Evolutionary conservation across 2,329 filamentous ascomycete species (phyloP).

Genomic region (Aspergillus tanneri): DNA sequence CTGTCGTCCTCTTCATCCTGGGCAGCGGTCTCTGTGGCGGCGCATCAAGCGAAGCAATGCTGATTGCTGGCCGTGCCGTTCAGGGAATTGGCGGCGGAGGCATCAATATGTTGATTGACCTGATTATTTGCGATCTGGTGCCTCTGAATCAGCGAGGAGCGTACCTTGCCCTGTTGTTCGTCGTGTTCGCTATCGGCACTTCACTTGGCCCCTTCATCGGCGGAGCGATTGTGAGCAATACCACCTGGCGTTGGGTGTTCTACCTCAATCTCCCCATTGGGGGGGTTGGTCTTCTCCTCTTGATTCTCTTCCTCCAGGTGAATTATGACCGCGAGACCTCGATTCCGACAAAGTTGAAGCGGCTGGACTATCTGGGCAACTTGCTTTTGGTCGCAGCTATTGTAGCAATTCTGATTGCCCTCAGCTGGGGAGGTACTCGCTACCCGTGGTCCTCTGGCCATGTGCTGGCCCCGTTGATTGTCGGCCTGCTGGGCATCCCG

Average conservation of each 20-base stretch:
- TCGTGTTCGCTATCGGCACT: conserved; percentile 44
- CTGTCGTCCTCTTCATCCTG: conserved; percentile 48
- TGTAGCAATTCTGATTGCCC: conserved; percentile 31
- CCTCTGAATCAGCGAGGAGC: conserved; percentile 49
- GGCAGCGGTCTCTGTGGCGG: conserved; percentile 55
- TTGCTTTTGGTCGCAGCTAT: conserved; percentile 33
- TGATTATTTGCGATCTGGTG: conserved; percentile 54
- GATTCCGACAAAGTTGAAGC: conserved; percentile 33
- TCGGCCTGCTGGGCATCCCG: conserved; percentile 44
- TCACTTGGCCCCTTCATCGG: conserved; percentile 33
- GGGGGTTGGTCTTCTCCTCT: conserved; percentile 19
- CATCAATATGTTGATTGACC: conserved; percentile 44
- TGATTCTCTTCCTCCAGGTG: conserved; percentile 44
- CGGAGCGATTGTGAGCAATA: conserved; percentile 19
- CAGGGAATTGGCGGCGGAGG: conserved; percentile 54
- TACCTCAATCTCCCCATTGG: conserved; percentile 27
- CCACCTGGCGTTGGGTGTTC: conserved; percentile 31
- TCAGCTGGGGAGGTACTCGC: conserved; percentile 36
- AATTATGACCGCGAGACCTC: conserved; percentile 15
- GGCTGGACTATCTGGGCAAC: conserved; percentile 45
- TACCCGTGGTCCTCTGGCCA: conserved; percentile 33
- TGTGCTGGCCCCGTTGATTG: conserved; percentile 47
- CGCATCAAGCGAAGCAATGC: conserved; percentile 42
- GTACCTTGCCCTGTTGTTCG: conserved; percentile 42
- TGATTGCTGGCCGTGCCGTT: conserved; percentile 55